Base-by-base conservation (phyloP, 1,284 basidiomycete species). In the Cystobasidiaceae sp. region DNA sequence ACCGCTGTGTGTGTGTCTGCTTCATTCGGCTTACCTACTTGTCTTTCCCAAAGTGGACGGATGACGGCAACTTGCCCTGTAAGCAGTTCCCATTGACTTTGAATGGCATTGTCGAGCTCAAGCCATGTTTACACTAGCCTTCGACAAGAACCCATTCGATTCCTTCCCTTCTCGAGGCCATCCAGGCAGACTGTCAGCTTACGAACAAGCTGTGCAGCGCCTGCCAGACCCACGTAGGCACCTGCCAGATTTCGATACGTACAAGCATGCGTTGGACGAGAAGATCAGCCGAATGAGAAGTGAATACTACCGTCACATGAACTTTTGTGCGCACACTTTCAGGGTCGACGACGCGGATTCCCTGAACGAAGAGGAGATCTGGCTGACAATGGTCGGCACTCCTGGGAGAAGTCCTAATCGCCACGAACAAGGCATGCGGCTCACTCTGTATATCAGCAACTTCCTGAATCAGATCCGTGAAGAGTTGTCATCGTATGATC, bases 401-500 rank as follows among this genome's bases (percentile, higher is more conserved):
- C 50, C 50, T 13, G 28, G n/a, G 7, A n/a, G 50, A 23, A 52
- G 50, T 23, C n/a, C 33, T 7, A 30, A 23, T 8, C 13, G 50
- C 15, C 50, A 52, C 28, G 27, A 52, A 19, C 50, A 52, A 52
- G 32, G 50, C 21, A 30, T 52, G 50, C 50, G 50, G 5, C 9
- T 52, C 11, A 52, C 50, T 6, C 41, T 52, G 7, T 52, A 32
- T 25, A 37, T 52, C 13, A 39, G 33, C 19, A 52, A 52, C 9
- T 52, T 52, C 50, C 33, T 52, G 7, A 52, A 52, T 25, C 37
- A 52, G 37, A 3, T 52, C 4, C 32, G 50, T n/a, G 50, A 52
- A 39, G 50, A 52, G 32, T 52, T 52, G 9, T 39, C 32, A 0
- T 37, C 25, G 11, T 52, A 23, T 21, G 50, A 52, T n/a, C 33